Base-by-base conservation (phyloP, 2,329 filamentous ascomycete genomes). In the Anthostomella pinea region DNA sequence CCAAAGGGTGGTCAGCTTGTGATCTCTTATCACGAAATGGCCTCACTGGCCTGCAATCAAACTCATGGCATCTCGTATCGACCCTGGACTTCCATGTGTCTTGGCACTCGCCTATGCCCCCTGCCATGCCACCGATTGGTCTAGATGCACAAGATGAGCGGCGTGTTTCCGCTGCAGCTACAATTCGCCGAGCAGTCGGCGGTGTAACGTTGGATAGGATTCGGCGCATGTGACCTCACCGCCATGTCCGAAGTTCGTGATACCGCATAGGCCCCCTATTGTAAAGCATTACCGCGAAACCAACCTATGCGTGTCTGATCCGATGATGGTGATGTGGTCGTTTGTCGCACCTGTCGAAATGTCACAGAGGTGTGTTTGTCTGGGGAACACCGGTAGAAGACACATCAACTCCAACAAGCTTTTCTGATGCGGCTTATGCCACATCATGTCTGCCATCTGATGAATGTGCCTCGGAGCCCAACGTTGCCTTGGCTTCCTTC, bases 401-500 rank as follows among this genome's bases (percentile, higher is more conserved):
- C 11, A 41, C 40, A 5, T 50, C 30, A 30, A 9, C 37, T 15
- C 36, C 45, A 24, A 50, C 39, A 13, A 25, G 24, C 9, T 37
- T 48, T 16, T 41, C 39, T 6, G 46, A 20, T 26, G 28, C 15
- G 13, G 39, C 14, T 22, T 41, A 32, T 28, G 38, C 27, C 17
- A 32, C 20, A 14, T 30, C n/a, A 19, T 40, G 43, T 33, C 57
- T 60, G 17, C 41, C 43, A 23, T 53, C 52, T 8, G 41, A 23
- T 10, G 41, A 10, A 15, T 44, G 27, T 24, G 45, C 46, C 25
- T 54, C 53, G 8, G 43, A 43, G 16, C 45, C 46, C 9, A 45
- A 25, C 9, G 46, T 30, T 28, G 31, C 43, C 33, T 52, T 62
- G 8, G 35, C 27, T 4, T 62, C 61, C 30, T 60, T 65, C 4